Conservation (phyloP, 2,329 filamentous ascomycete genomes). For the Escovopsis weberi region DNA sequence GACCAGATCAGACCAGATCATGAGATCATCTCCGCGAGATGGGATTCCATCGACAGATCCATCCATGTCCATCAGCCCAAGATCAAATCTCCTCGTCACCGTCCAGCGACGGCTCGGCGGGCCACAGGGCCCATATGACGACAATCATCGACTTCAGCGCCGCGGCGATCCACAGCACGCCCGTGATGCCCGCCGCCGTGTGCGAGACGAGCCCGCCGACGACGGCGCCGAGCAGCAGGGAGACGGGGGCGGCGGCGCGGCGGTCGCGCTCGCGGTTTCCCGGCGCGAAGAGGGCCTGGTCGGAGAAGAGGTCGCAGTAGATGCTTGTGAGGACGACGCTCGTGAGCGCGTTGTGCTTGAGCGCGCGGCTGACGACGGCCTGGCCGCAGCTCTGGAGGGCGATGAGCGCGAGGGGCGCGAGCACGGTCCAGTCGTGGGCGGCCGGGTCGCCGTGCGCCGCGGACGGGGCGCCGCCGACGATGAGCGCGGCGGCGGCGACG, state of each 20-base stretch:
- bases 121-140: constrained; percentile 47
- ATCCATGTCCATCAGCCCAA: no score
- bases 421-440: constrained; percentile 41
- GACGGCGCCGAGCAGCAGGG: constrained; percentile 35
- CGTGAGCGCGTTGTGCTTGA: constrained; percentile 56
- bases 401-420: constrained; percentile 53
- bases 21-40: no score
- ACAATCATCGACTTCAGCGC: constrained; percentile 41
- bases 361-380: constrained; percentile 56
- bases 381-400: constrained; percentile 69
- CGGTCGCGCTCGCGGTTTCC: constrained; percentile 36
- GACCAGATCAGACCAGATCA: no score
- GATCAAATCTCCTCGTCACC: constrained; percentile 12
- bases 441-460: constrained; percentile 25
- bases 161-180: constrained; percentile 45
- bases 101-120: constrained; percentile 24
- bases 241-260: constrained; percentile 31
- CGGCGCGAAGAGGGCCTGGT: constrained; percentile 32
- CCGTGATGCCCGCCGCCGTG: constrained; percentile 32
- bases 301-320: constrained; percentile 68
- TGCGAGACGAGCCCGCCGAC: constrained; percentile 35
- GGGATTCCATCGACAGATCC: no score
- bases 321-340: constrained; percentile 70
- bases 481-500: constrained; percentile 35
- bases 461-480: constrained; percentile 34